Conservation (phyloP, 768 basidiomycete genomes). For the Strobilomyces echinocephalus region DNA sequence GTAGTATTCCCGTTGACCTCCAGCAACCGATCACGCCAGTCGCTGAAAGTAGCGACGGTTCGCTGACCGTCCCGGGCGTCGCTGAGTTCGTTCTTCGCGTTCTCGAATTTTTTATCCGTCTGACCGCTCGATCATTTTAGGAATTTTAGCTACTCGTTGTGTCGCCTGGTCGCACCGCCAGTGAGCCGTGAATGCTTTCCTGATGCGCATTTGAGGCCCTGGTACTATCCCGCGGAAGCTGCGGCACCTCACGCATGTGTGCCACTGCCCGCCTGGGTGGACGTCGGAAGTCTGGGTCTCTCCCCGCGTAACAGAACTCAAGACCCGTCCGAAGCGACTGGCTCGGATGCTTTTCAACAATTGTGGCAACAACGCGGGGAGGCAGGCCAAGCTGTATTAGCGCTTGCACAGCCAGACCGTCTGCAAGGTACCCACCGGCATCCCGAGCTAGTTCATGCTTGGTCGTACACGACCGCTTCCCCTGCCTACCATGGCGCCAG, state of each 20-base stretch:
- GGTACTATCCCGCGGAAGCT: background rate
- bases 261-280: background rate
- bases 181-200: background rate
- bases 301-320: background rate
- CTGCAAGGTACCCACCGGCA: background rate
- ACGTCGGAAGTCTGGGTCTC: background rate
- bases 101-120: background rate
- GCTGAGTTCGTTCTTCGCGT: constrained; percentile 11
- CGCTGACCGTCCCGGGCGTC: background rate
- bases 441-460: background rate
- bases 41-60: background rate
- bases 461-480: background rate
- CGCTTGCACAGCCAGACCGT: constrained; percentile 7
- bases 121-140: constrained; percentile 4
- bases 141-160: background rate
- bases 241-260: background rate
- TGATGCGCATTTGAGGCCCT: background rate
- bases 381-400: constrained; percentile 19
- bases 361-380: background rate
- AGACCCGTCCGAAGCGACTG: constrained; percentile 10
- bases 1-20: background rate
- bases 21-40: background rate
- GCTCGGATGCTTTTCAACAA: background rate
- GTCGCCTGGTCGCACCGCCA: background rate
- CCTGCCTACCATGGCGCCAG: background rate